Percentiles rank a stretch among this genome's conserved stretches.
Conservation (phyloP, 176 grass and related monocot species). For the Dendrocalamus sinicus region DNA sequence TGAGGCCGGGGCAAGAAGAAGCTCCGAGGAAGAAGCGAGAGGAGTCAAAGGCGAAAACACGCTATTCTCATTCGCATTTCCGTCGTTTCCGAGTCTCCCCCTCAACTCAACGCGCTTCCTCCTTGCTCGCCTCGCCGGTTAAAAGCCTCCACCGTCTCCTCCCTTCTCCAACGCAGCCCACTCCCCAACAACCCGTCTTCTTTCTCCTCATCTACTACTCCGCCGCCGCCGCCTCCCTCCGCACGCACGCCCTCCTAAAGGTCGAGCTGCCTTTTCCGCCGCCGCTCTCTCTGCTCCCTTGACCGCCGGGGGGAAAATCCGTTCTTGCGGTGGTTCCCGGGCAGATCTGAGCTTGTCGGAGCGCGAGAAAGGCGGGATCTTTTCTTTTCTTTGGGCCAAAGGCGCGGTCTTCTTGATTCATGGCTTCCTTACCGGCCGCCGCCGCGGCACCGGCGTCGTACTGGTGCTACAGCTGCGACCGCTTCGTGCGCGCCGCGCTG, state of each 20-base stretch:
- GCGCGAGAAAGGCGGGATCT: background rate
- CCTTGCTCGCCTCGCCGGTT: background rate
- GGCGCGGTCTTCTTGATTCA: background rate
- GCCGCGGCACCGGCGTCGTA: slow-evolving; percentile 54
- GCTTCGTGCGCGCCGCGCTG: slow-evolving; percentile 66
- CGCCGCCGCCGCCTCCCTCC: background rate
- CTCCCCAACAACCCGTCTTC: background rate
- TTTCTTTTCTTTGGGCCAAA: background rate
- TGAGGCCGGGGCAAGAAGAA: no score
- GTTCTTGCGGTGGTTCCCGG: background rate
- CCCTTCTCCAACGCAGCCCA: background rate
- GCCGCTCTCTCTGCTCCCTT: background rate
- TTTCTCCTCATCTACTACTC: background rate
- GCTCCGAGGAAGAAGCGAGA: background rate
- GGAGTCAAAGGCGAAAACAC: background rate
- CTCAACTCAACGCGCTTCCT: slow-evolving; percentile 6
- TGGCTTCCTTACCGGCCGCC: slow-evolving; percentile 35
- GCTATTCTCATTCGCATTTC: background rate
- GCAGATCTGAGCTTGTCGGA: slow-evolving; percentile 39
- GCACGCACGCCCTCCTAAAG: background rate
- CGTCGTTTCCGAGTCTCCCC: background rate
- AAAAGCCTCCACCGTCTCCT: slow-evolving; percentile 14
- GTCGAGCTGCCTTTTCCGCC: background rate
- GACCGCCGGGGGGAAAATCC: background rate
- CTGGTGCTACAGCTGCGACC: slow-evolving; percentile 97